These are phyloP conservation scores for Solanum acaule DNA, from an alignment of 257 asterid genomes.

Conservation along the genomic window DNA sequence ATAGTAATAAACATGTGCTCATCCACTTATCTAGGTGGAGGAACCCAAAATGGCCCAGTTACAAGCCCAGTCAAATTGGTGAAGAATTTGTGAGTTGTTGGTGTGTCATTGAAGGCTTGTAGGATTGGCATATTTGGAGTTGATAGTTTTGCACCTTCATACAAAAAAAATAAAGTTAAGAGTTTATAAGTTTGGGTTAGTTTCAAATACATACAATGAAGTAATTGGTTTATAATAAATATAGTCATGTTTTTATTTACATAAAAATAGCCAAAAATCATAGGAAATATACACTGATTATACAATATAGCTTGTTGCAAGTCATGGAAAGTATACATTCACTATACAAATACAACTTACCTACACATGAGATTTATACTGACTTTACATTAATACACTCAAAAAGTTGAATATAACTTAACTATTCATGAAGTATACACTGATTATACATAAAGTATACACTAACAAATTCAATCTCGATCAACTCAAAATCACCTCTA, in stretches of 20 bases:
- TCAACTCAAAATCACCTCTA: neutral
- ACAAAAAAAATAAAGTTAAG: neutral
- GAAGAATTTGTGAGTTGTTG: neutral
- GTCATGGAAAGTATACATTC: neutral
- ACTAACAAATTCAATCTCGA: neutral
- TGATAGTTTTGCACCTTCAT: neutral
- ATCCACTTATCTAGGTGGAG: constrained; percentile 1
- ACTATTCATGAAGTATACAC: neutral
- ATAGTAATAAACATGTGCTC: neutral
- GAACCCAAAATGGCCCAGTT: neutral
- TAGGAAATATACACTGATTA: neutral
- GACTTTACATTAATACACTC: neutral
- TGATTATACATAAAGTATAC: neutral
- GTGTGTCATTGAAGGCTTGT: neutral
- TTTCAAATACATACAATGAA: too few species aligned
- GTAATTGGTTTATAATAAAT: too few species aligned
- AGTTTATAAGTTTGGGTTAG: neutral
- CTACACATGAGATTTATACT: too few species aligned
- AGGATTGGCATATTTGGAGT: neutral
- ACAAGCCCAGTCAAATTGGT: neutral
- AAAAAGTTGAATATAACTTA: neutral
- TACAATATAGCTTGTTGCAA: neutral
- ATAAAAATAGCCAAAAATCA: neutral
- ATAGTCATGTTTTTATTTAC: neutral
- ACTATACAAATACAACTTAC: neutral